Percentiles rank a stretch among this genome's conserved stretches.
Evolutionary conservation across 2,329 filamentous ascomycete genomes (phyloP).

Genomic region (Rhinocladiella similis): DNA sequence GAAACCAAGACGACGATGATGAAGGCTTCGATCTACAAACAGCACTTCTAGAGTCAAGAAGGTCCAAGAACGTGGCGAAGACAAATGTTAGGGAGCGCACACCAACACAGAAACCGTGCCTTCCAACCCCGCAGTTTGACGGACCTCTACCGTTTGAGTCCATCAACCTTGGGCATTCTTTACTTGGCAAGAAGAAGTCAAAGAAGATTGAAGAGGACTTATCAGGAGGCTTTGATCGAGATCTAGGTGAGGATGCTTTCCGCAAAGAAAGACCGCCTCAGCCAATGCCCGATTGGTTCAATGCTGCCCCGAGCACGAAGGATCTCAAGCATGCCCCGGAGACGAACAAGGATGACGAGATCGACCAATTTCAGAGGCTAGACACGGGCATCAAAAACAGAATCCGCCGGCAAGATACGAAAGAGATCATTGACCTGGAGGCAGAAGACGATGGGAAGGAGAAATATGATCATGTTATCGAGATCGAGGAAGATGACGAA

Average conservation of each 20-base stretch:
- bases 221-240: constrained; percentile 67
- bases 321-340: constrained; percentile 20
- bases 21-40: constrained; percentile 76
- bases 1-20: constrained; percentile 66
- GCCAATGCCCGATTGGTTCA: constrained; percentile 50
- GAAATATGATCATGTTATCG: constrained; percentile 10
- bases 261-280: constrained; percentile 34
- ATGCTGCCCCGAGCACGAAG: constrained; percentile 35
- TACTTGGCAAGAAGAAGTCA: constrained; percentile 54
- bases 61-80: constrained; percentile 50
- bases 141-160: constrained; percentile 90
- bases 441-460: constrained; percentile 26
- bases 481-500: constrained; percentile 32
- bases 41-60: constrained; percentile 71
- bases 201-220: constrained; percentile 53
- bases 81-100: constrained; percentile 54
- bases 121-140: constrained; percentile 51
- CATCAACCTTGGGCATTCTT: constrained; percentile 66
- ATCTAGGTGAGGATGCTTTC: constrained; percentile 32
- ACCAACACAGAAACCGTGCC: not conserved
- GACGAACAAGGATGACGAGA: constrained; percentile 23
- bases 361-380: constrained; percentile 3
- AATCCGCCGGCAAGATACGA: constrained; percentile 34
- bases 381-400: constrained; percentile 13
- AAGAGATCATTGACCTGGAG: constrained; percentile 44